Evolutionary conservation across 1,284 basidiomycete species (phyloP).

Genomic region (Ceratobasidium papillatum): DNA sequence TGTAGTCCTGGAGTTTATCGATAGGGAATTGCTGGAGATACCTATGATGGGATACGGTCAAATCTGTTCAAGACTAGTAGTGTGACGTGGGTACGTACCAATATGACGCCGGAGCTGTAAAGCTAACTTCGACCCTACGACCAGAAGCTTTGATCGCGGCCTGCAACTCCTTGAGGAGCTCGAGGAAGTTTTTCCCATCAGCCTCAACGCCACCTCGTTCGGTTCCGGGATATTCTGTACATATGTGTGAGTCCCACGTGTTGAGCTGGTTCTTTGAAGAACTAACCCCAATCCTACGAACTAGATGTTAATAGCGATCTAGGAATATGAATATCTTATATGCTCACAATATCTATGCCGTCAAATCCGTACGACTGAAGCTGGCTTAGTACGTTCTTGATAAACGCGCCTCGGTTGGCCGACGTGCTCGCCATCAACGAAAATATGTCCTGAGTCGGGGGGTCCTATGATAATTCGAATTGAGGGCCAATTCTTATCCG

Average conservation of each 20-base stretch:
- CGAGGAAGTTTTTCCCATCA: constrained; percentile 36
- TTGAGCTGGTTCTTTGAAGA: neutral
- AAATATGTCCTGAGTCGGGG: constrained; percentile 24
- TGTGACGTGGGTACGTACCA: constrained; percentile 1
- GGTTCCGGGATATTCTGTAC: constrained; percentile 24
- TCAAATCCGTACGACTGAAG: constrained; percentile 27
- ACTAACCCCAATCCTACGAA: constrained; percentile 27
- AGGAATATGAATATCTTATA: no score
- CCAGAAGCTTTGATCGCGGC: constrained; percentile 22
- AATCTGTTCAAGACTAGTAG: neutral
- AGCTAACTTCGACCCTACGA: constrained; percentile 6
- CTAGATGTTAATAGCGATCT: neutral
- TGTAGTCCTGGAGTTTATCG: constrained; percentile 22
- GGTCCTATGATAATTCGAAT: neutral
- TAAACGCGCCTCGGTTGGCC: constrained; percentile 21
- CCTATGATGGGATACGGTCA: no score
- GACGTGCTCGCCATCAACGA: constrained; percentile 15
- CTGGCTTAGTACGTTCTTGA: constrained; percentile 28
- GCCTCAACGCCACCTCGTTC: constrained; percentile 27
- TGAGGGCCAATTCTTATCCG: neutral
- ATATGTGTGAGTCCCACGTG: neutral
- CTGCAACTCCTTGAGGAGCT: constrained; percentile 24
- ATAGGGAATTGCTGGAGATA: constrained; percentile 36
- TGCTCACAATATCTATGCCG: constrained; percentile 37
- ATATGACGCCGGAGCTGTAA: constrained; percentile 35